Evolutionary conservation across 441 rosid genomes (phyloP).

Genomic region (California macrophylla): DNA sequence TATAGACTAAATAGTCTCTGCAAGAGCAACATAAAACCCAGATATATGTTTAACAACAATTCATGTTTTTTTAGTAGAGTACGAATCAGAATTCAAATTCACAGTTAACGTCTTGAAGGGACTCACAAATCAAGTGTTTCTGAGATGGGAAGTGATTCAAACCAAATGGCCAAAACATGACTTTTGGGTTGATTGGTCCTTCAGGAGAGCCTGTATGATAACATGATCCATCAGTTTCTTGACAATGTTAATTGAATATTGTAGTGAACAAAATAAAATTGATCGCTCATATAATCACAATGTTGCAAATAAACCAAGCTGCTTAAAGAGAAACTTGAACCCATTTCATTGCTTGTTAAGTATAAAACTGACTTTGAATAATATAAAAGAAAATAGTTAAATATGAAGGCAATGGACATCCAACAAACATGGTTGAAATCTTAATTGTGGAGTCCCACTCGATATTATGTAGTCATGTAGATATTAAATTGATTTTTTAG

Average conservation of each 20-base stretch:
- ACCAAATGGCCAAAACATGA: background rate
- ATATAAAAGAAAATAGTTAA: no score
- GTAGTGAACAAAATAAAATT: background rate
- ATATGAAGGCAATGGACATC: no score
- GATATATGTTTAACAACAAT: background rate
- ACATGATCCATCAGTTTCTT: background rate
- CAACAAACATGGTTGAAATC: no score
- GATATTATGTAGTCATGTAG: no score
- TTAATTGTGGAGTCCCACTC: no score
- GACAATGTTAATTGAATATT: background rate
- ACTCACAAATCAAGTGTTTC: background rate
- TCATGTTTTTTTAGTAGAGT: background rate
- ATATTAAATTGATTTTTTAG: no score
- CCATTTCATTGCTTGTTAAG: background rate
- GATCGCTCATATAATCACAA: background rate
- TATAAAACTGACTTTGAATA: no score
- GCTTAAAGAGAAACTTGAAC: background rate
- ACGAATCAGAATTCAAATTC: background rate
- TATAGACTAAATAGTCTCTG: background rate
- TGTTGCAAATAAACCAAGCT: background rate
- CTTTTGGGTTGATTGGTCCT: background rate
- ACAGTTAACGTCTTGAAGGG: no score
- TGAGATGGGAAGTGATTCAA: background rate
- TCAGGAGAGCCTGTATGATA: background rate
- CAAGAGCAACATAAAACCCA: background rate